Base-by-base conservation (phyloP, 192 early-diverging fungal species). In the Coemansia sp. region DNA sequence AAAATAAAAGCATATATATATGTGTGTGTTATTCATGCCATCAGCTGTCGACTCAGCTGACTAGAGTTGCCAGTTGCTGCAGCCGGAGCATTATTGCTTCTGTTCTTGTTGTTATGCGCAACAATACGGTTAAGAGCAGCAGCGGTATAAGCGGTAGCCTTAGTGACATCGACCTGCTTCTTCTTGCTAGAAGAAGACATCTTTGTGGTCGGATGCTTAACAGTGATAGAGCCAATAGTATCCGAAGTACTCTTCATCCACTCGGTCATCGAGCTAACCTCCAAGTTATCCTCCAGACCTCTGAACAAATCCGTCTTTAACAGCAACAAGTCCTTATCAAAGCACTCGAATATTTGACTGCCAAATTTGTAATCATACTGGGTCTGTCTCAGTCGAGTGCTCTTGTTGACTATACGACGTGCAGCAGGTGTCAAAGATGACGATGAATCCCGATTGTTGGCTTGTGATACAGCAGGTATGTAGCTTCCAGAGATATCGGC, bases 301-400 rank as follows among this genome's bases (percentile, higher is more conserved):
- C 61, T 64, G 63, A 80, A 80, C 30, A 65, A 31, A 32, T 80
- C 77, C 1, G 77, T 80, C 60, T 80, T 80, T 7, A 80, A 55
- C 48, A 80, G 67, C 42, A 74, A 33, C 5, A 73, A 55, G 30
- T 80, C 77, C 64, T 71, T 74, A 66, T 80, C 77, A 36, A 71
- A 52, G 49, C 72, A 71, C 59, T 80, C 77, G 48, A 80, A 80
- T 34, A 80, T 80, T 65, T 80, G 77, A 65, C 77, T 80, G 31
- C 77, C 77, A 64, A 71, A 80, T 30, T 71, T 80, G 69, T 80
- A 80, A 32, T 80, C 77, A 56, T 80, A 80, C 69, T 71, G 77
- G 31, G 77, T 80, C 72, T 80, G 77, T 52, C 77, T 68, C 65
- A 59, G 36, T 33, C 68, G 68, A 17, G 77, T 80, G 59, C 72